These are phyloP conservation scores for Kurtzmaniella fragi DNA, from an alignment of 805 yeast species.

Conservation along the genomic window DNA sequence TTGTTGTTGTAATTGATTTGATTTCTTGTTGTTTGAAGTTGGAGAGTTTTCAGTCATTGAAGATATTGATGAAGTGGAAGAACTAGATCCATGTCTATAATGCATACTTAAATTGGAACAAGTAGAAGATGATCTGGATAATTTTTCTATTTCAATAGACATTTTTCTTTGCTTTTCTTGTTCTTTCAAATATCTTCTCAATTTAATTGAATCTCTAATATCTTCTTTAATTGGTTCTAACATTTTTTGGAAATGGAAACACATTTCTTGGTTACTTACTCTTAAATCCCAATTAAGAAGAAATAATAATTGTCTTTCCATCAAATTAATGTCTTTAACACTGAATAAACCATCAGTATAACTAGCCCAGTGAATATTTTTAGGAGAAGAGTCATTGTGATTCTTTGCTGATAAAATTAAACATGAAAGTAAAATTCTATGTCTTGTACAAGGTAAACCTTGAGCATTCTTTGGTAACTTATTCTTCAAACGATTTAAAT, in stretches of 20 bases:
- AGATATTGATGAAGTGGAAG: constrained; percentile 6
- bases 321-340: constrained; percentile 64
- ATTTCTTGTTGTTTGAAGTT: constrained; percentile 9
- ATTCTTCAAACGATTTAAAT: constrained; percentile 55
- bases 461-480: constrained; percentile 67
- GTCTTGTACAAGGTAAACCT: constrained; percentile 77
- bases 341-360: constrained; percentile 72
- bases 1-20: constrained; percentile 15
- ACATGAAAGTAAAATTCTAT: constrained; percentile 71
- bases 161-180: constrained; percentile 3
- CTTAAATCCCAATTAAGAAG: constrained; percentile 67
- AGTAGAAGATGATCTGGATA: constrained; percentile 4
- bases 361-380: constrained; percentile 74
- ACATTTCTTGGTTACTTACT: constrained; percentile 42
- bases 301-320: constrained; percentile 73
- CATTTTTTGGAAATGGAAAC: constrained; percentile 37
- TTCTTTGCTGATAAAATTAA: constrained; percentile 67
- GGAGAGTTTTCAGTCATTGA: constrained; percentile 1
- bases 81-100: constrained; percentile 4
- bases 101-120: not conserved
- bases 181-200: constrained; percentile 23
- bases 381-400: constrained; percentile 75
- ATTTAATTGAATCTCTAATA: constrained; percentile 27
- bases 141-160: not conserved
- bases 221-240: constrained; percentile 47